Evolutionary conservation across 495 filamentous ascomycete genomes (phyloP).

Genomic region (Neurospora sp.): DNA sequence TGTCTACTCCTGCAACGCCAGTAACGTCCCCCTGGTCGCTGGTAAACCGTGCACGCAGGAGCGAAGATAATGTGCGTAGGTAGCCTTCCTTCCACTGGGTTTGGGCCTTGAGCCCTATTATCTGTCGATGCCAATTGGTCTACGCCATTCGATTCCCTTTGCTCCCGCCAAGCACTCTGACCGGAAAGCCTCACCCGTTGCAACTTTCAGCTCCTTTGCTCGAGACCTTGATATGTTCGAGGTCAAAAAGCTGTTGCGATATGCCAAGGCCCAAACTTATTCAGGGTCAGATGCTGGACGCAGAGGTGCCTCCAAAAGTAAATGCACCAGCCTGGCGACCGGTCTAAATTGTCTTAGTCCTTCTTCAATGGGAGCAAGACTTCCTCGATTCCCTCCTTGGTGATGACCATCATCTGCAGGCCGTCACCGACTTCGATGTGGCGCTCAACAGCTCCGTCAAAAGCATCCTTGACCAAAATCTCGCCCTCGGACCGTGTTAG

Average conservation of each 20-base stretch:
- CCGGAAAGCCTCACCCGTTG: neutral
- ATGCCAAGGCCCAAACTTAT: neutral
- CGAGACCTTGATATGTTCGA: neutral
- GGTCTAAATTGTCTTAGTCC: slow-evolving; percentile 37
- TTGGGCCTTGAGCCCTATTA: neutral
- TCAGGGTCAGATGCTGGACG: neutral
- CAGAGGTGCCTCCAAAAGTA: neutral
- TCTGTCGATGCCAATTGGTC: neutral
- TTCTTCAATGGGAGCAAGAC: slow-evolving; percentile 75
- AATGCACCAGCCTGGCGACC: neutral
- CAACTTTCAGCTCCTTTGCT: neutral
- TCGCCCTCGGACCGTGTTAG: slow-evolving; percentile 66
- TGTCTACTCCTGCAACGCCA: neutral
- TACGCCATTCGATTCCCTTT: neutral
- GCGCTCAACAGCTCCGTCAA: slow-evolving; percentile 93
- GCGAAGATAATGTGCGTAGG: neutral
- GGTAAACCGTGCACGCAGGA: neutral
- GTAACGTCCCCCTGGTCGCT: neutral
- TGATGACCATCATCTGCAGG: slow-evolving; percentile 90
- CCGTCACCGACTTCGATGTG: slow-evolving; percentile 98
- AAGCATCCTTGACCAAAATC: slow-evolving; percentile 87
- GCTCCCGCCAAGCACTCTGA: neutral
- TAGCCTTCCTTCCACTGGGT: neutral
- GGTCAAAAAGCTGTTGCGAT: neutral
- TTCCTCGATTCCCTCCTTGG: slow-evolving; percentile 80